These are phyloP conservation scores for Plasmodium berghei DNA, from an alignment of 169 alveolate genomes.

Conservation along the genomic window DNA sequence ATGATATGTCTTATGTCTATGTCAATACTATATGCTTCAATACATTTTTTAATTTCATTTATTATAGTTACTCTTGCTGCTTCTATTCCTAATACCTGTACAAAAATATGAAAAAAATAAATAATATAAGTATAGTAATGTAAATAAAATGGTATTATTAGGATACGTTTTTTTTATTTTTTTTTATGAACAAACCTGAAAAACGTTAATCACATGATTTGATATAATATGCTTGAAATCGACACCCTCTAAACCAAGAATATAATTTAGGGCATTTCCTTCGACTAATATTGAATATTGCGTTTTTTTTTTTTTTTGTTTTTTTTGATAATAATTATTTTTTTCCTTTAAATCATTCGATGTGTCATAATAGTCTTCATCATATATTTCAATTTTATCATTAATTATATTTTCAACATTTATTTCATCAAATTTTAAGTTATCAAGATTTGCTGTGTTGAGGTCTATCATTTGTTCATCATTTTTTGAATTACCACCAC, in stretches of 20 bases:
- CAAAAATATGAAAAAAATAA: neutral
- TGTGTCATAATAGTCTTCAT: constrained; percentile 16
- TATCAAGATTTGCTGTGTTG: constrained; percentile 10
- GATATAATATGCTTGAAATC: constrained; percentile 89
- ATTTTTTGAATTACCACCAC: neutral
- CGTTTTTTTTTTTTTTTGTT: constrained; percentile 79
- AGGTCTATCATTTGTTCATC: constrained; percentile 7
- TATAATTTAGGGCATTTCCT: constrained; percentile 94
- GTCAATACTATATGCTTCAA: constrained; percentile 95
- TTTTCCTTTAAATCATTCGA: constrained; percentile 62
- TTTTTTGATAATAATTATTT: constrained; percentile 44
- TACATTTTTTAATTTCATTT: constrained; percentile 93
- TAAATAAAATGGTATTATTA: constrained; percentile 6
- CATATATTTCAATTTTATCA: constrained; percentile 61
- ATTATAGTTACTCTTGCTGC: constrained; percentile 97
- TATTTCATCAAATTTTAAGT: constrained; percentile 25
- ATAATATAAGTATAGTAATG: neutral
- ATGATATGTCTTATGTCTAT: constrained; percentile 97
- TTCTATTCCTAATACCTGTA: constrained; percentile 94
- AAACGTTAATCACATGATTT: constrained; percentile 96
- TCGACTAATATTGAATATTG: constrained; percentile 93
- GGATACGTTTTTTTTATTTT: constrained; percentile 1
- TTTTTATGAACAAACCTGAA: constrained; percentile 79
- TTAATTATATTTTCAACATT: constrained; percentile 14
- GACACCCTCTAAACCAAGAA: constrained; percentile 96